Conservation (phyloP, 2,329 filamentous ascomycete genomes). For the Paraphaeosphaeria minitans region DNA sequence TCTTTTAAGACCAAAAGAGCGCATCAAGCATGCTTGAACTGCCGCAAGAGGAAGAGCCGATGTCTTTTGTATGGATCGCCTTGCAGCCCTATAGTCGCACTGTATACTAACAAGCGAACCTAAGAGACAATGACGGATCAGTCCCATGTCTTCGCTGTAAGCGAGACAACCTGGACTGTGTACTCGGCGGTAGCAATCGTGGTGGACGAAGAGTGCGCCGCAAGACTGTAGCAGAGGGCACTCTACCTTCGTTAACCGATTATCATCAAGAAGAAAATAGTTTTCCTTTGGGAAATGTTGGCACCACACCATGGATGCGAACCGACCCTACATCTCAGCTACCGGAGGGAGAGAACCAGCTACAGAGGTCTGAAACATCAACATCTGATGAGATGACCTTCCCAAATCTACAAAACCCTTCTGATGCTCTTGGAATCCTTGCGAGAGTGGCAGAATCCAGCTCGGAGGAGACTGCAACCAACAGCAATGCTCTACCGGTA, state of each 20-base stretch:
- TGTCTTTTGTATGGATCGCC: constrained; percentile 43
- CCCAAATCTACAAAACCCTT: constrained; percentile 55
- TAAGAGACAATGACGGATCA: constrained; percentile 54
- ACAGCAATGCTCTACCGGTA: constrained; percentile 21
- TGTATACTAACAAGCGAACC: constrained; percentile 6
- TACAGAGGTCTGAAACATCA: constrained; percentile 36
- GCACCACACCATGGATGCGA: constrained; percentile 40
- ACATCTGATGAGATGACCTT: constrained; percentile 44
- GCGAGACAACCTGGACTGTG: constrained; percentile 62
- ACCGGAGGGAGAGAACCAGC: constrained; percentile 28
- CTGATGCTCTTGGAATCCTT: constrained; percentile 55
- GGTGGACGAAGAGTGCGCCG: constrained; percentile 64
- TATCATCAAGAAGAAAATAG: constrained; percentile 41
- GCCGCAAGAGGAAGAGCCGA: constrained; percentile 47
- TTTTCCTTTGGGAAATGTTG: constrained; percentile 46
- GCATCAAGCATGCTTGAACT: constrained; percentile 40
- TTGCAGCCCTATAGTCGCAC: constrained; percentile 1
- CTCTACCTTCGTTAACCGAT: constrained; percentile 31
- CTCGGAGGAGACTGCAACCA: constrained; percentile 31
- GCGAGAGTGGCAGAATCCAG: constrained; percentile 53
- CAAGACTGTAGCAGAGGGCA: constrained; percentile 43
- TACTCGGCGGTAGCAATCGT: constrained; percentile 64
- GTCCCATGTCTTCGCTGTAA: constrained; percentile 64
- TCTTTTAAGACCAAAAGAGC: constrained; percentile 30
- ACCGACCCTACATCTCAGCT: constrained; percentile 22